Conservation (phyloP, 2,329 filamentous ascomycete genomes). For the Cordyceps sp. region DNA sequence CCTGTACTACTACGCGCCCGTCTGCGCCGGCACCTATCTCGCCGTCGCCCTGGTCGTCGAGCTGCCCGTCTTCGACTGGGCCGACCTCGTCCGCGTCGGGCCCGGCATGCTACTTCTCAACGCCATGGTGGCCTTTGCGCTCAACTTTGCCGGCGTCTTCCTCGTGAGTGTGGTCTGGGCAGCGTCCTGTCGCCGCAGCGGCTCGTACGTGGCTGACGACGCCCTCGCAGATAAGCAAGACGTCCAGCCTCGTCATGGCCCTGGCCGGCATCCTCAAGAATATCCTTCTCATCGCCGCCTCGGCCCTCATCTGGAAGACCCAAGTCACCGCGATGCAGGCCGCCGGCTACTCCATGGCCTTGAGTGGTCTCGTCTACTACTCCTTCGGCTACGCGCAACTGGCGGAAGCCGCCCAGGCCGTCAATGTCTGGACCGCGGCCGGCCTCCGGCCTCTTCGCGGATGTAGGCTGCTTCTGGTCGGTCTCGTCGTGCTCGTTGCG, state of each 20-base stretch:
- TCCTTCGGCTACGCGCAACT: conserved; percentile 23
- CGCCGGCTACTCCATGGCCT: conserved; percentile 61
- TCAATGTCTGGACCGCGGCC: conserved; percentile 8
- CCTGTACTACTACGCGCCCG: conserved; percentile 78
- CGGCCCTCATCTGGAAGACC: conserved; percentile 64
- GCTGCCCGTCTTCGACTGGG: conserved; percentile 45
- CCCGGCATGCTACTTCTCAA: conserved; percentile 51
- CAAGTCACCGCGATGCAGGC: conserved; percentile 54
- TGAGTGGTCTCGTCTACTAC: conserved; percentile 32
- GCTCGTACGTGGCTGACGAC: too few species aligned
- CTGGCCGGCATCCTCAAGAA: conserved; percentile 79
- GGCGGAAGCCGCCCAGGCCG: conserved; percentile 7
- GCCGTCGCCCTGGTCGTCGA: conserved; percentile 55
- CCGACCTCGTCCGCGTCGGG: conserved; percentile 49
- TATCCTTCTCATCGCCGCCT: conserved; percentile 63
- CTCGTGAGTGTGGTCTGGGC: too few species aligned
- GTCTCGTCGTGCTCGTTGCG: too few species aligned
- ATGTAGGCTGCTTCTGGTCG: conserved; percentile 3
- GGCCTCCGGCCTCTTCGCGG: conserved; percentile 5
- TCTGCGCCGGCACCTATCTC: conserved; percentile 69
- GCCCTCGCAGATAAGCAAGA: conserved; percentile 58
- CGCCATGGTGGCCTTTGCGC: conserved; percentile 60
- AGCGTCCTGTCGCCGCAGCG: too few species aligned
- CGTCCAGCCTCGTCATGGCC: conserved; percentile 71
- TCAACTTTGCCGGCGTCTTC: conserved; percentile 78